Evolutionary conservation across 441 rosid genomes (phyloP).

Genomic region (Dalechampia spathulata): DNA sequence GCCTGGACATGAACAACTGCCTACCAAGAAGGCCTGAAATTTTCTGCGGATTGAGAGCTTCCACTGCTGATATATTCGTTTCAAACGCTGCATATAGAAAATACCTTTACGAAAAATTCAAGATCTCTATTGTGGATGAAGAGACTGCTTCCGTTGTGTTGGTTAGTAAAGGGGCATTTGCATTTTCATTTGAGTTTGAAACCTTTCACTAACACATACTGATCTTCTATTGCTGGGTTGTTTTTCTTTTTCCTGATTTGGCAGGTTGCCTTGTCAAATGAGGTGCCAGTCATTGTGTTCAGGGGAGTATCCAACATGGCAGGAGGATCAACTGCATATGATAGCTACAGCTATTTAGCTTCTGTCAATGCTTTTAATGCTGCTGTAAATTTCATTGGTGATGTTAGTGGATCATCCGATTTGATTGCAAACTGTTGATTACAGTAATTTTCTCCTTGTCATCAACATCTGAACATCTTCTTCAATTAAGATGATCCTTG

Average conservation of each 20-base stretch:
- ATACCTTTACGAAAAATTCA: neutral
- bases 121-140: constrained; percentile 5
- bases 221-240: neutral
- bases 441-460: neutral
- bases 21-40: neutral
- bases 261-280: constrained; percentile 3
- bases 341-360: neutral
- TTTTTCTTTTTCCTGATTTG: neutral
- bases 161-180: neutral
- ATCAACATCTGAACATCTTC: neutral
- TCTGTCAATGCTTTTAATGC: neutral
- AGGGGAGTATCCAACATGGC: constrained; percentile 13
- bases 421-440: neutral
- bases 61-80: constrained; percentile 5
- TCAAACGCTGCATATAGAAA: constrained; percentile 6
- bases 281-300: neutral
- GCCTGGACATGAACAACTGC: neutral
- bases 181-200: neutral
- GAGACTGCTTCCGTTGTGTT: neutral
- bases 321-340: neutral
- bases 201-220: too few species aligned
- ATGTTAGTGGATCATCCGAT: neutral
- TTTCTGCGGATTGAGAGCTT: neutral
- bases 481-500: too few species aligned
- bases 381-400: neutral